These are phyloP conservation scores for Moelleriella libera DNA, from an alignment of 2,329 filamentous ascomycete genomes.

Conservation along the genomic window DNA sequence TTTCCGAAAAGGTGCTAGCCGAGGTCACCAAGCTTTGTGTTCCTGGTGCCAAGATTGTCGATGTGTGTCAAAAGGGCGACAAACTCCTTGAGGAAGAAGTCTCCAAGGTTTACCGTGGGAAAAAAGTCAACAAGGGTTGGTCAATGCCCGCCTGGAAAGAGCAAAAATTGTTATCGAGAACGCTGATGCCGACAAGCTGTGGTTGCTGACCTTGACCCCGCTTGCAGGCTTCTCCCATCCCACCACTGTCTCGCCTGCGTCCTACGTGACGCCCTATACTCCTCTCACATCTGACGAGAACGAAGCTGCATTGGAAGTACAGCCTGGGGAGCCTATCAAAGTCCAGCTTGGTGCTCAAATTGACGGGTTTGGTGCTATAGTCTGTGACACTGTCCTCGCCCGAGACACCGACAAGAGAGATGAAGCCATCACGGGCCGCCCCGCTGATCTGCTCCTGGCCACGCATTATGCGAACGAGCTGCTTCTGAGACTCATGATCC, in stretches of 20 bases:
- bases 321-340: slow-evolving; percentile 82
- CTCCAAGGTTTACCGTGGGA: slow-evolving; percentile 92
- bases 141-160: slow-evolving; percentile 5
- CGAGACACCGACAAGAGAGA: slow-evolving; percentile 43
- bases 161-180: too few relatives aligned
- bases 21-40: slow-evolving; percentile 62
- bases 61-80: slow-evolving; percentile 91
- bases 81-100: slow-evolving; percentile 89
- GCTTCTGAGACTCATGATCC: slow-evolving; percentile 78
- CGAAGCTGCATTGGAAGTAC: slow-evolving; percentile 68
- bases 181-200: not conserved
- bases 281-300: slow-evolving; percentile 74
- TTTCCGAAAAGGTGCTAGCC: slow-evolving; percentile 90
- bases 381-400: slow-evolving; percentile 83
- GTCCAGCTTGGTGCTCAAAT: slow-evolving; percentile 99
- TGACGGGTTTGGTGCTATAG: slow-evolving; percentile 89
- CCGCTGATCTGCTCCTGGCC: slow-evolving; percentile 78
- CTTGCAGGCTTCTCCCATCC: slow-evolving; percentile 71
- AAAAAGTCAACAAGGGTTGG: slow-evolving; percentile 86
- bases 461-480: slow-evolving; percentile 95
- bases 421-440: slow-evolving; percentile 56
- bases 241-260: slow-evolving; percentile 85
- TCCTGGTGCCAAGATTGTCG: slow-evolving; percentile 82
- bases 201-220: slow-evolving; percentile 2
- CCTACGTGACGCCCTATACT: slow-evolving; percentile 93